Base-by-base conservation (phyloP, 129 eudicot genomes). In the Saposhnikovia divaricata region DNA sequence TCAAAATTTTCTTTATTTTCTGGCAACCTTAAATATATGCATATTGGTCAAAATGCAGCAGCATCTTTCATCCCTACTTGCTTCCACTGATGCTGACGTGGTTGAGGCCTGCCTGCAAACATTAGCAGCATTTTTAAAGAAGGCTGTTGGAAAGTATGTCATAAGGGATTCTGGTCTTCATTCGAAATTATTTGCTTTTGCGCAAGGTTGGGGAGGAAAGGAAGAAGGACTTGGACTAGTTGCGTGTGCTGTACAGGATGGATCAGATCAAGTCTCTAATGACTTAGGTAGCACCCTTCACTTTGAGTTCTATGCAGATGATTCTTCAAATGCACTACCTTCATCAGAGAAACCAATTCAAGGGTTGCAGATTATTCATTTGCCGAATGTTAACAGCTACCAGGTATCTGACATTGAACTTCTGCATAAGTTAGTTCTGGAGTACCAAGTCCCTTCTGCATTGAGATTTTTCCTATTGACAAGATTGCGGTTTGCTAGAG, bases 131-230 rank as follows among this genome's bases (percentile, higher is more conserved):
- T 92, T 95, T 55, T 80, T 95, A 82, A 90, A 87, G 88, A 95
- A 95, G 61, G 80, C 96, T n/a, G 85, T 92, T 76, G 99, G 99
- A 38, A 95, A 92, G 84, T 89, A 87, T 80, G 75, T 90, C 4
- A 88, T 90, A 77, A 88, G 96, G 85, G 95, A 92, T 83, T 79
- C 90, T 80, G 86, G 91, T 83, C 84, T 95, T 43, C 93, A 79
- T 80, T 89, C 99, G 69, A 92, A 90, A 84, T 85, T 95, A 75
- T 89, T 89, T 84, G 89, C 97, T 83, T 88, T 95, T 89, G 94
- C 97, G 68, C 99, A 95, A 82, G 99, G 99, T 80, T 95, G 99
- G 99, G 99, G 99, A 27, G 92, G 96, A 69, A 95, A 95, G 80
- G 99, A 95, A 83, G 99, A 92, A 88, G 99, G 97, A 47, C 91